phyloP scores from a whole-genome alignment of 2,329 filamentous ascomycete species.

The Diplodia corticola region DNA sequence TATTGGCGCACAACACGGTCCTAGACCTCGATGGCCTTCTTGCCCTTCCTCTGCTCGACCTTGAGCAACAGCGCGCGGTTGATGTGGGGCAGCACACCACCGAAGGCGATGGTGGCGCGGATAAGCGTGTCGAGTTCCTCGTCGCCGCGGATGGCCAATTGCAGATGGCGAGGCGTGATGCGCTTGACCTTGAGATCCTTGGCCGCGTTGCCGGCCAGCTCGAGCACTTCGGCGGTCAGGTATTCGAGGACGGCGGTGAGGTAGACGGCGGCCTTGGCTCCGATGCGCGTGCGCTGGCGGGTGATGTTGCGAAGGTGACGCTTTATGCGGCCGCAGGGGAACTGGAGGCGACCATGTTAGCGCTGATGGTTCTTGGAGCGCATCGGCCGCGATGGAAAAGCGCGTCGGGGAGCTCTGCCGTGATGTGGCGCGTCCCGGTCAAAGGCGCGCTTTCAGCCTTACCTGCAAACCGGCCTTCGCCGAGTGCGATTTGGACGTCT shows the following conservation, averaged over 20 bases:
- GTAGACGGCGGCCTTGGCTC: conserved; percentile 97
- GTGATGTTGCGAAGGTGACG: conserved; percentile 99
- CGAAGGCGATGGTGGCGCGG: conserved; percentile 95
- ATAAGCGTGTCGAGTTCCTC: conserved; percentile 98
- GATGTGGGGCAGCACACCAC: conserved; percentile 98
- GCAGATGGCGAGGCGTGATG: conserved; percentile 95
- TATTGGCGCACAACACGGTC: not conserved
- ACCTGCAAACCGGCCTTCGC: conserved; percentile 95
- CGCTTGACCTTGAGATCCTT: conserved; percentile 99
- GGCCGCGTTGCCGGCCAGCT: conserved; percentile 95
- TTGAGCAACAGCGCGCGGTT: conserved; percentile 94
- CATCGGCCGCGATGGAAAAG: conserved; percentile 4
- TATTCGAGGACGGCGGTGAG: conserved; percentile 98
- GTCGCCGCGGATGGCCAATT: conserved; percentile 96
- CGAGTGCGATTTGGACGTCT: conserved; percentile 91
- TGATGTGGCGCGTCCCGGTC: conserved; percentile 22
- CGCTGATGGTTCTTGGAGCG: not conserved
- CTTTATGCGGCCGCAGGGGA: conserved; percentile 99
- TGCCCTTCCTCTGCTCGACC: conserved; percentile 97
- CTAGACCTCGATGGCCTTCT: conserved; percentile 49
- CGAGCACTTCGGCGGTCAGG: conserved; percentile 94
- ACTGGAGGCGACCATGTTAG: conserved; percentile 56
- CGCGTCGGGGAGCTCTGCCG: conserved; percentile 17
- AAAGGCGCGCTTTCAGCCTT: conserved; percentile 46
- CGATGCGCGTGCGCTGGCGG: conserved; percentile 99